Conservation (phyloP, 495 filamentous ascomycete species). For the Hyaloscypha hepaticicola region DNA sequence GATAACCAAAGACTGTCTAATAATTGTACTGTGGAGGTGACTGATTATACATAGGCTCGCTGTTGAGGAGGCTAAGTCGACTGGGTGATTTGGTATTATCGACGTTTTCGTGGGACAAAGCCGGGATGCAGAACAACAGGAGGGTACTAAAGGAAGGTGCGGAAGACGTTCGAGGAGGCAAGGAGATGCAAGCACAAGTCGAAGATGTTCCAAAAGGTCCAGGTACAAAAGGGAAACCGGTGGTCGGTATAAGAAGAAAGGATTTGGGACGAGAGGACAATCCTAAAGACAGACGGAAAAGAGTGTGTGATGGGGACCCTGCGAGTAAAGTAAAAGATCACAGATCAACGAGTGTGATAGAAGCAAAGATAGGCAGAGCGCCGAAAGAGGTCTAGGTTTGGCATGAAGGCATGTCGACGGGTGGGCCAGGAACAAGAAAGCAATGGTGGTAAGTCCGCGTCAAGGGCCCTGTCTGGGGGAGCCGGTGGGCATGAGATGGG, state of each 20-base stretch:
- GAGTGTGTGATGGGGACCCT: constrained; percentile 33
- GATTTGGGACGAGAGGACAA: constrained; percentile 22
- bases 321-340: constrained; percentile 31
- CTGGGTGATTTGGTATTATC: constrained; percentile 18
- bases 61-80: constrained; percentile 12
- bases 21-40: constrained; percentile 24
- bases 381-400: constrained; percentile 12
- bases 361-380: constrained; percentile 30
- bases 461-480: constrained; percentile 19
- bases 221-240: constrained; percentile 31
- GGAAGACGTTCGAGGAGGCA: constrained; percentile 30
- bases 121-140: constrained; percentile 22
- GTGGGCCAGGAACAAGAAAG: constrained; percentile 28
- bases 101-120: constrained; percentile 20
- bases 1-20: constrained; percentile 31
- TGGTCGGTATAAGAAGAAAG: constrained; percentile 32
- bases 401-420: constrained; percentile 23
- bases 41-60: constrained; percentile 33
- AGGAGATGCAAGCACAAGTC: constrained; percentile 27
- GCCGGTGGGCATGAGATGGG: constrained; percentile 27
- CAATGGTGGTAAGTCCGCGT: constrained; percentile 21
- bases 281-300: constrained; percentile 28
- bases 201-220: constrained; percentile 29
- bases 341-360: constrained; percentile 28
- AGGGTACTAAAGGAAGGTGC: constrained; percentile 34